These are phyloP conservation scores for Karstenula rhodostoma DNA, from an alignment of 2,329 filamentous ascomycete species.

Conservation along the genomic window DNA sequence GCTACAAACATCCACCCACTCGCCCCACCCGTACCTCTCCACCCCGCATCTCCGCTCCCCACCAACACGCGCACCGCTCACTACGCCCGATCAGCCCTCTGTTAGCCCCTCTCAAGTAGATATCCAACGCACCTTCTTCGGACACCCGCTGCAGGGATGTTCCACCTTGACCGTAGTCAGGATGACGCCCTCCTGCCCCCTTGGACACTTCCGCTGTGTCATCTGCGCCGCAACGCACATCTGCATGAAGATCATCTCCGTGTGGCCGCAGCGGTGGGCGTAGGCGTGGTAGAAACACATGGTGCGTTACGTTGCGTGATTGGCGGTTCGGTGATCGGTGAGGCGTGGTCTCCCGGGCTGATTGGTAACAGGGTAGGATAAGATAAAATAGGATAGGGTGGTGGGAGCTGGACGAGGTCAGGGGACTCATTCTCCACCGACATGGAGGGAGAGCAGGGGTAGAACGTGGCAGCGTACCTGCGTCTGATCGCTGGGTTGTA, in stretches of 20 bases:
- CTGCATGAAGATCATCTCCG: slow-evolving; percentile 46
- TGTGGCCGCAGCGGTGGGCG: slow-evolving; percentile 56
- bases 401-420: neutral
- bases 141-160: slow-evolving; percentile 34
- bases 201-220: slow-evolving; percentile 41
- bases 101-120: neutral
- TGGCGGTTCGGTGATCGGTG: neutral
- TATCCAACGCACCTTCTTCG: slow-evolving; percentile 27
- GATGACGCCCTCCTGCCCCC: slow-evolving; percentile 42
- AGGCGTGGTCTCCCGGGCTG: neutral
- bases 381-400: neutral
- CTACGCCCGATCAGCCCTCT: neutral
- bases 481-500: neutral
- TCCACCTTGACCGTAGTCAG: slow-evolving; percentile 42
- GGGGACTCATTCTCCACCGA: neutral
- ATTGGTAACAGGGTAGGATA: neutral
- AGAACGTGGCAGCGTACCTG: slow-evolving; percentile 9
- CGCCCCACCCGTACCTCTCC: too few relatives aligned
- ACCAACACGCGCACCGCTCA: too few relatives aligned
- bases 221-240: slow-evolving; percentile 41
- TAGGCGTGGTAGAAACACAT: slow-evolving; percentile 61
- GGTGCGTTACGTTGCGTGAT: slow-evolving; percentile 8
- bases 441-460: neutral
- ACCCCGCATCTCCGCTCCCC: too few relatives aligned
- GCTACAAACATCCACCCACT: too few relatives aligned